Conservation (phyloP, 106 monocot genomes). For the Apostasia ramifera region DNA sequence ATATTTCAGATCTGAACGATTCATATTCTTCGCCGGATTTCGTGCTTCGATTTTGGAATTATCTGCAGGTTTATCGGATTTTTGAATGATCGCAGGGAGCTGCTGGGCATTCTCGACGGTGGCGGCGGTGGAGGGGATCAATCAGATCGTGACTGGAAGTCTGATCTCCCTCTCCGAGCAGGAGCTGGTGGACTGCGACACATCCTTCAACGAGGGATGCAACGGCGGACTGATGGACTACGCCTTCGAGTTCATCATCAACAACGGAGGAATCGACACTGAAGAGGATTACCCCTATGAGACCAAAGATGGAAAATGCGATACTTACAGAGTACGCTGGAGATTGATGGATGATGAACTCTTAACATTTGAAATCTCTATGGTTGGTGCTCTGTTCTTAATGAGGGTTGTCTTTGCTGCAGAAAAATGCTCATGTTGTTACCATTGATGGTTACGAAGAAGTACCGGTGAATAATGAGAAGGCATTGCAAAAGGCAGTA, state of each 20-base stretch:
- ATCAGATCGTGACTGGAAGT: constrained; percentile 34
- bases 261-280: constrained; percentile 49
- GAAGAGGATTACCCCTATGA: constrained; percentile 48
- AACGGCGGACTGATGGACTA: constrained; percentile 59
- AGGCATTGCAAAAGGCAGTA: constrained; percentile 8
- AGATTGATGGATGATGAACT: neutral
- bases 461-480: constrained; percentile 14
- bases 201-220: constrained; percentile 37
- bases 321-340: constrained; percentile 5
- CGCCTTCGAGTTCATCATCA: constrained; percentile 53
- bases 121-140: constrained; percentile 49
- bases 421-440: constrained; percentile 7
- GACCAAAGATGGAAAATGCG: constrained; percentile 14
- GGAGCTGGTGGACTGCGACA: constrained; percentile 63
- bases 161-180: constrained; percentile 44
- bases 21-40: neutral
- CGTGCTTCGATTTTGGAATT: neutral
- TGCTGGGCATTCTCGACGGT: constrained; percentile 68
- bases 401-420: neutral
- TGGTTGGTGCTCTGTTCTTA: neutral
- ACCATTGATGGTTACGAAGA: constrained; percentile 9
- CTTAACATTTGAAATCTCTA: neutral
- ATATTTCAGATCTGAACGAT: neutral
- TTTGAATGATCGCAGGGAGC: constrained; percentile 24
- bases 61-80: too few species aligned